These are phyloP conservation scores for Nicotiana undulata DNA, from an alignment of 257 asterid genomes.

Conservation along the genomic window DNA sequence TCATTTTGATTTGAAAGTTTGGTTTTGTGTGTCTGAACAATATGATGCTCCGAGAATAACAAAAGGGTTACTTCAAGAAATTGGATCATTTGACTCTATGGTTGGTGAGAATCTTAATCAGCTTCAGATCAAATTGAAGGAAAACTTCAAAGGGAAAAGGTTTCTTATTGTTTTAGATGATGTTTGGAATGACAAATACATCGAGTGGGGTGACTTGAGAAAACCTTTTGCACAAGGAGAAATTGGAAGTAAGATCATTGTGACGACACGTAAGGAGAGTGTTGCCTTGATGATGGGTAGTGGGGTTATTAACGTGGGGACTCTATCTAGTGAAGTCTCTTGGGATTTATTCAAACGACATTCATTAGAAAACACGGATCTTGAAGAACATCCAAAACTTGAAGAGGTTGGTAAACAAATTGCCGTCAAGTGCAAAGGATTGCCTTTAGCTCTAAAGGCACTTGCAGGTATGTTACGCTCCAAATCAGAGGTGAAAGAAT, in stretches of 20 bases:
- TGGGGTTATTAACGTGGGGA: not conserved
- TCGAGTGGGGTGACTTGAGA: conserved; percentile 26
- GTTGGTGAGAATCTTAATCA: conserved; percentile 26
- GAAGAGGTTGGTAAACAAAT: not conserved
- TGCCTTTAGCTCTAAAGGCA: not conserved
- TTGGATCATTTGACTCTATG: conserved; percentile 23
- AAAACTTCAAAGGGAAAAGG: conserved; percentile 33
- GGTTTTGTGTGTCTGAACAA: conserved; percentile 47
- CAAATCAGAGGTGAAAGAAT: not conserved
- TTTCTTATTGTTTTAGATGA: conserved; percentile 50
- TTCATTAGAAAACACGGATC: not conserved
- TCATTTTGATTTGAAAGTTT: conserved; percentile 31
- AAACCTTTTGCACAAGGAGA: conserved; percentile 32
- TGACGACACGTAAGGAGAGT: conserved; percentile 42
- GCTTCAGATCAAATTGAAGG: conserved; percentile 39
- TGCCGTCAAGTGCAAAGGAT: not conserved
- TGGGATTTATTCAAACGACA: conserved; percentile 4
- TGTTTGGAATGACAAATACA: conserved; percentile 42
- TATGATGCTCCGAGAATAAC: conserved; percentile 42
- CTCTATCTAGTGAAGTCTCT: not conserved
- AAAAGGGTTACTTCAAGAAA: conserved; percentile 14
- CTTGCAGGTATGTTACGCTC: not conserved
- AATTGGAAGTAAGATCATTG: conserved; percentile 45
- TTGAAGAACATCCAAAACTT: not conserved
- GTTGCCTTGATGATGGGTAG: conserved; percentile 34